These are phyloP conservation scores for Potentilla sterilis DNA, from an alignment of 306 rosid species.

Conservation along the genomic window DNA sequence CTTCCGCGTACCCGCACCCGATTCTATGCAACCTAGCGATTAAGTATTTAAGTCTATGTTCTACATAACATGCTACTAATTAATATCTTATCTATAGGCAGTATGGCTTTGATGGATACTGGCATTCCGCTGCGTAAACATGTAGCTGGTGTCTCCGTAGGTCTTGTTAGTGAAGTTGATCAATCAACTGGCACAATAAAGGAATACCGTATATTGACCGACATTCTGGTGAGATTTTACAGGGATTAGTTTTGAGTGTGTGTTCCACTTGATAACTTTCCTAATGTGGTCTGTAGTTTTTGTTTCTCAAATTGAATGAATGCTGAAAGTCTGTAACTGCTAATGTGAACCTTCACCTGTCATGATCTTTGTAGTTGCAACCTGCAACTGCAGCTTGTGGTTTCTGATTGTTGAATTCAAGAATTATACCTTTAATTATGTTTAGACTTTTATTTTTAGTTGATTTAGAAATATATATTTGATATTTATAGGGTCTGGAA, in stretches of 20 bases:
- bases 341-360: background rate
- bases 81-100: slow-evolving; percentile 50
- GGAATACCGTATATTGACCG: slow-evolving; percentile 88
- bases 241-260: slow-evolving; percentile 21
- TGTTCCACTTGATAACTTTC: slow-evolving; percentile 16
- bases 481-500: slow-evolving; percentile 75
- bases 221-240: slow-evolving; percentile 71
- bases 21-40: too few relatives aligned
- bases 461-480: background rate
- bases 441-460: background rate
- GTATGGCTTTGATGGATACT: slow-evolving; percentile 98
- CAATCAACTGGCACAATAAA: slow-evolving; percentile 63
- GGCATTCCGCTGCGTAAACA: slow-evolving; percentile 82
- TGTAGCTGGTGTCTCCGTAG: slow-evolving; percentile 97
- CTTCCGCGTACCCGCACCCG: too few relatives aligned
- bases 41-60: background rate
- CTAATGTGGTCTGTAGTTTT: slow-evolving; percentile 12
- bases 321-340: slow-evolving; percentile 1
- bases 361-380: background rate
- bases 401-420: slow-evolving; percentile 1
- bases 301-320: slow-evolving; percentile 2
- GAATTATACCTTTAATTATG: background rate
- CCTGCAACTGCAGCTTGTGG: background rate
- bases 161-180: slow-evolving; percentile 86
- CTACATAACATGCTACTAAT: slow-evolving; percentile 13